Base-by-base conservation (phyloP, 768 basidiomycete genomes). In the Agrocybe pediades region DNA sequence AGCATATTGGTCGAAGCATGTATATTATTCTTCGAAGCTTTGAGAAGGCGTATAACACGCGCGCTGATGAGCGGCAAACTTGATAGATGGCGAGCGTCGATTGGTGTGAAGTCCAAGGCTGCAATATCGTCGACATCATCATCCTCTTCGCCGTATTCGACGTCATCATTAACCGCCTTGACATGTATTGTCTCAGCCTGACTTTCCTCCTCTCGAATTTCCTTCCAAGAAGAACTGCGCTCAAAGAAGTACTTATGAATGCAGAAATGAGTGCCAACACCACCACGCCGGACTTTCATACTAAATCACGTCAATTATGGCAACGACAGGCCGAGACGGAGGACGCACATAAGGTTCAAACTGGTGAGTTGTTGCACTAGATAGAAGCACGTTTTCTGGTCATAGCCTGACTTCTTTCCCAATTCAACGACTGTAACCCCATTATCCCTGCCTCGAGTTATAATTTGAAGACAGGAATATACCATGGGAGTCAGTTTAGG, bases 321-420 rank as follows among this genome's bases (percentile, higher is more conserved):
- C 17, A 26, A 30, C 4, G 26, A 42, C 16, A 9, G 41, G 1
- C 27, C 27, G 23, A 42, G 26, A 46, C 42, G 43, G 33, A 16
- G 49, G 42, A 59, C 86, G 49, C 76, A 90, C 89, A 94, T 81
- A 36, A 90, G 74, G 62, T 82, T 84, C 49, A 95, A 74, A 47
- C 87, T 84, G 2, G 86, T 76, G 16, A 95, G 74, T 59, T 90
- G 85, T 59, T 85, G 83, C 53, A 92, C 82, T 53, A 93, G 82
- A 69, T 95, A 95, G 66, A 91, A 92, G 58, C 91, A 91, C 1
- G 90, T 89, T 69, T 94, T 95, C 65, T 91, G 90, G 64, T 94
- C 92, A 62, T 95, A 93, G 45, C 82, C 83, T 9, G 92, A 87
- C 62, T 82, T 77, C 60, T 84, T 83, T 21, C 90, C 89, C 13